Evolutionary conservation across 1,284 basidiomycete species (phyloP), one percentile per base, ranked within the genome.

Genomic region (Pyrrhoderma noxium): DNA sequence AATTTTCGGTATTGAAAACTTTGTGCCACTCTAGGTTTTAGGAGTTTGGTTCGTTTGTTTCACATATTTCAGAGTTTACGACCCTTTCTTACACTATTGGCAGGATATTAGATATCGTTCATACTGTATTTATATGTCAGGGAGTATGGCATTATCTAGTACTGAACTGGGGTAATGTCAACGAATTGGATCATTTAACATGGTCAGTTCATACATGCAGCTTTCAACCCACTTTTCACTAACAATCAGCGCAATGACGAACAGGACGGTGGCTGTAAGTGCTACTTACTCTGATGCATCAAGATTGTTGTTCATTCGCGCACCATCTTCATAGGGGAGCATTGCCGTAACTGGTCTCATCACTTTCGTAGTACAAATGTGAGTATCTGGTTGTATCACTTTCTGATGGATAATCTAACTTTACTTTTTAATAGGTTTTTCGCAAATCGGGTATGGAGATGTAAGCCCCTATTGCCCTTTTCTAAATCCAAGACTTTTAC

Each of bases 141-240:
- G 49, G 53, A 2, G 47, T 51, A 9, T 55, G 53, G 53, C 53
- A 55, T 40, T 55, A 55, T 38, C 36, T 55, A 23, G 53, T 55
- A 7, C 35, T 55, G 2, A 44, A 41, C 13, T 55, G 53, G 53
- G 53, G 53, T 14, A 41, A 55, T 46, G 8, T 47, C 8, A 19
- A 13, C 9, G 53, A 55, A 23, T 27, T 55, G 31, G 49, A 55
- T 19, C 44, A 51, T 36, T 35, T 55, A 23, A 51, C 45, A 35
- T 55, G 53, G 53, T 51, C 8, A 21, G 49, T 51, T 19, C 22
- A 4, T 47, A 3, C n/a, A n/a, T n/a, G n/a, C n/a, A n/a, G 34
- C 19, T 22, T n/a, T n/a, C 25, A 18, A 47, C 11, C 18, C n/a
- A 8, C 18, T 4, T 36, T 14, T 2, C 8, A 13, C n/a, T 18